Evolutionary conservation across 768 basidiomycete species (phyloP), one percentile per base, ranked within the genome.

Genomic region (Krasilnikovozyma curviuscula): DNA sequence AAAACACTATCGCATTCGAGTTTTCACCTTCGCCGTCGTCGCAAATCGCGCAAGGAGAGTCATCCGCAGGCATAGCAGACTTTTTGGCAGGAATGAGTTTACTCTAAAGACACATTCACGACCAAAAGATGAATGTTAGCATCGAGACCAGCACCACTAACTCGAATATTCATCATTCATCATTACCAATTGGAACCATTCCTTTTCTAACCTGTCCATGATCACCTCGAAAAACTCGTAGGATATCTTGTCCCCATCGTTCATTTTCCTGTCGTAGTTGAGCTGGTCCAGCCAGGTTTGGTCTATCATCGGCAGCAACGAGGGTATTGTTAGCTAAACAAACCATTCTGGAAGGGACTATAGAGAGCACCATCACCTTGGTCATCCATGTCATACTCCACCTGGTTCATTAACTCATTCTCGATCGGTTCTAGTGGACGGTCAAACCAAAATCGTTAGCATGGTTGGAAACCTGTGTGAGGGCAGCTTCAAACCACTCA

Each of bases 331-430:
- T 30, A 44, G 34, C 14, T 29, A 24, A 1, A 7, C 25, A 19
- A 35, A 5, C 3, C 28, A 14, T 1, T 4, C 18, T 13, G 14
- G 4, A 32, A 7, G 10, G 18, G 35, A 19, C 14, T 7, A 24
- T 13, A 9, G 18, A 28, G 21, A 54, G 34, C 32, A 21, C 32
- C 33, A 23, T 18, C 31, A 81, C 86, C 89, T 75, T 95, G 89
- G 61, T 95, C 93, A 60, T 97, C 93, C 88, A 98, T 97, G 61
- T 97, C 93, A 69, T 98, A 98, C 64, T 97, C 93, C 21, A 98
- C 91, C 56, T 91, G 86, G 32, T 76, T 74, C 7, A 81, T 80
- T 16, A 97, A 74, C 55, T 98, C 93, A 40, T 75, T 77, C 61
- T 98, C 91, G 55, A 93, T 69, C 0, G 91, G 91, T 58, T 93